Conservation (phyloP, 2,329 filamentous ascomycete species). For the Reticulascus tulasneorum region DNA sequence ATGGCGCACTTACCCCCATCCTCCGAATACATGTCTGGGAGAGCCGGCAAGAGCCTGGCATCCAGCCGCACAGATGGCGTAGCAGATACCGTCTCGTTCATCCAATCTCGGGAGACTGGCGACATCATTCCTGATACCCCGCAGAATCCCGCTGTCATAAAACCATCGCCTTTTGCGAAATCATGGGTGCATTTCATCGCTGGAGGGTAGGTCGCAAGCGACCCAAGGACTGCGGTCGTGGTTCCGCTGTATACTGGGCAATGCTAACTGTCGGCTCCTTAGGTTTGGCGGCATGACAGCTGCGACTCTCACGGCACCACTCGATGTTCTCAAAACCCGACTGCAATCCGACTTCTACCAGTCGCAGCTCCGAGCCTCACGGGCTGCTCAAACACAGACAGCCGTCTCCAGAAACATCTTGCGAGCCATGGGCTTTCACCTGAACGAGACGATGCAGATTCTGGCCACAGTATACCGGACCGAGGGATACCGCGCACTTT, state of each 20-base stretch:
- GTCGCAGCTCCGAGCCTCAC: conserved; percentile 66
- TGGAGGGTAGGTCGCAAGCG: conserved; percentile 64
- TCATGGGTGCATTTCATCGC: conserved; percentile 92
- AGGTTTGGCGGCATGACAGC: conserved; percentile 89
- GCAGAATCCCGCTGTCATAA: conserved; percentile 19
- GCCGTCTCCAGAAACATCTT: conserved; percentile 54
- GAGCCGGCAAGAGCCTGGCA: conserved; percentile 23
- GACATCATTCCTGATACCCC: conserved; percentile 45
- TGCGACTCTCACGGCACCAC: conserved; percentile 85
- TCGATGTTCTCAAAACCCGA: conserved; percentile 90
- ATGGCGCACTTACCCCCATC: conserved; percentile 29
- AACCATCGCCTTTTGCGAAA: conserved; percentile 56
- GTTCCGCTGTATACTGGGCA: conserved; percentile 8
- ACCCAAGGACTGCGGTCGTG: too few species aligned
- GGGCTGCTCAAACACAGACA: conserved; percentile 54
- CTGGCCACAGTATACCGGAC: conserved; percentile 72
- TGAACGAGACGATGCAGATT: conserved; percentile 83
- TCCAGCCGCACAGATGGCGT: not conserved
- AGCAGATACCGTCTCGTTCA: conserved; percentile 12
- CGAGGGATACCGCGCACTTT: conserved; percentile 83
- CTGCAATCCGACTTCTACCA: conserved; percentile 95
- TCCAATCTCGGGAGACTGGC: conserved; percentile 55
- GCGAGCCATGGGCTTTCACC: conserved; percentile 66
- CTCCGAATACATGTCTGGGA: conserved; percentile 22
- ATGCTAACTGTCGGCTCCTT: conserved; percentile 2